Base-by-base conservation (phyloP, 139 green algal genomes). In the Limnomonas spitsbergensis region DNA sequence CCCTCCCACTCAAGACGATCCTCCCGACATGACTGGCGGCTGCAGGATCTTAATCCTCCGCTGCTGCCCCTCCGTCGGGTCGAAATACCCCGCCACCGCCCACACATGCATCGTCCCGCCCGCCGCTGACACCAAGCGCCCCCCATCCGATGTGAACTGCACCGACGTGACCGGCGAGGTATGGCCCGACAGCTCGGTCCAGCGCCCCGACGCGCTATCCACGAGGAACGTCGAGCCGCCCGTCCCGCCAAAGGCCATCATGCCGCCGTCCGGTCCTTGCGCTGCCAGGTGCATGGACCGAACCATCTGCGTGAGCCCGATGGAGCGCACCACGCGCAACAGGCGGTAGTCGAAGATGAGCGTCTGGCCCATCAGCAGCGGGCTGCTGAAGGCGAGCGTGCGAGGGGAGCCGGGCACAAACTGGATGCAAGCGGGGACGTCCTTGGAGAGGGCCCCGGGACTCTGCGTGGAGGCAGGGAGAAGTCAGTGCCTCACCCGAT, bases 341-440 rank as follows among this genome's bases (percentile, higher is more conserved):
- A 83, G 73, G 7, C 80, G 66, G 47, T 74, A 78, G 76, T 87
- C 82, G 75, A 72, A 87, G 75, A 87, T 27, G 24, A 87, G 29
- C 36, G 83, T 74, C 20, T 69, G 68, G 34, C 83, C 83, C 24
- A 80, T 66, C 71, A 88, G 72, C 72, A 85, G 72, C 4, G 79
- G 76, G 67, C 38, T 80, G 70, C 36, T 67, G 79, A 77, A 88
- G 26, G 67, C 78, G 4, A 88, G 34, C 26, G 80, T 38, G 76
- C 69, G 69, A 36, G 61, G 32, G 32, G 42, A 56, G 52, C 52
- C 20, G 35, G 56, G 75, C 35, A 87, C 52, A 52, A 87, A 87
- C 4, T 34, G 2, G 36, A 83, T 75, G 9, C 61, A 40, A 6
- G 83, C 75, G 0, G 83, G 83, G 38, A 87, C 76, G 35, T 87